Conservation (phyloP, 2,329 filamentous ascomycete species). For the Talaromyces sp. region DNA sequence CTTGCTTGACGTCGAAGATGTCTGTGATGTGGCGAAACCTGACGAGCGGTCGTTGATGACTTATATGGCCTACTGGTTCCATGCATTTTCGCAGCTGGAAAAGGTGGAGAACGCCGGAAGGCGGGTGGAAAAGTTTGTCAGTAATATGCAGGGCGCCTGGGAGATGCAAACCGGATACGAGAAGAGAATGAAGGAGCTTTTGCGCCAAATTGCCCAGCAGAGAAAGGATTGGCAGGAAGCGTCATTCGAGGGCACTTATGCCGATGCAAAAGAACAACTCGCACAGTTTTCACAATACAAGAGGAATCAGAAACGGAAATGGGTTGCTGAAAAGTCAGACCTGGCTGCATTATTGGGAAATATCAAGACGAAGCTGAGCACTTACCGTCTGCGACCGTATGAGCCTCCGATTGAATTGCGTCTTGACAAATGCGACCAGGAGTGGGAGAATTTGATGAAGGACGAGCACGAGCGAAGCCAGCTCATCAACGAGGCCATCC, state of each 20-base stretch:
- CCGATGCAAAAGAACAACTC: constrained; percentile 84
- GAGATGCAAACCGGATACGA: constrained; percentile 99
- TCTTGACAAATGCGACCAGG: constrained; percentile 72
- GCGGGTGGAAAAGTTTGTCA: constrained; percentile 95
- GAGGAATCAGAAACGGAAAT: constrained; percentile 80
- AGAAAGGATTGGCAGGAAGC: constrained; percentile 70
- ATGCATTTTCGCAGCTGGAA: constrained; percentile 98
- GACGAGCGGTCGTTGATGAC: constrained; percentile 98
- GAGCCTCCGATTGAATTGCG: constrained; percentile 80
- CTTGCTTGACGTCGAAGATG: constrained; percentile 93
- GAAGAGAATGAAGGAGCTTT: constrained; percentile 76
- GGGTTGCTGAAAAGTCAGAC: constrained; percentile 98
- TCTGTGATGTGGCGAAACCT: constrained; percentile 91
- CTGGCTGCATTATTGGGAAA: constrained; percentile 88
- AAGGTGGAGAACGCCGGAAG: constrained; percentile 95
- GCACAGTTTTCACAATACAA: constrained; percentile 83
- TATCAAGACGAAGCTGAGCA: constrained; percentile 97
- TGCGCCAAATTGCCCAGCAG: constrained; percentile 69
- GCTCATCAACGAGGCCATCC: constrained; percentile 94
- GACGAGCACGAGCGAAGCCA: constrained; percentile 85
- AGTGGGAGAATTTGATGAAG: constrained; percentile 74
- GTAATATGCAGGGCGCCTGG: constrained; percentile 98
- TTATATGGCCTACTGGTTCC: constrained; percentile 99
- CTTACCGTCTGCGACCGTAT: constrained; percentile 85
- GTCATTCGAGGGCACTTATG: constrained; percentile 84